Percentiles rank a stretch among this genome's conserved stretches.
These are phyloP conservation scores for Porodaedalea pini DNA, from an alignment of 1,284 basidiomycete species.

Conservation along the genomic window DNA sequence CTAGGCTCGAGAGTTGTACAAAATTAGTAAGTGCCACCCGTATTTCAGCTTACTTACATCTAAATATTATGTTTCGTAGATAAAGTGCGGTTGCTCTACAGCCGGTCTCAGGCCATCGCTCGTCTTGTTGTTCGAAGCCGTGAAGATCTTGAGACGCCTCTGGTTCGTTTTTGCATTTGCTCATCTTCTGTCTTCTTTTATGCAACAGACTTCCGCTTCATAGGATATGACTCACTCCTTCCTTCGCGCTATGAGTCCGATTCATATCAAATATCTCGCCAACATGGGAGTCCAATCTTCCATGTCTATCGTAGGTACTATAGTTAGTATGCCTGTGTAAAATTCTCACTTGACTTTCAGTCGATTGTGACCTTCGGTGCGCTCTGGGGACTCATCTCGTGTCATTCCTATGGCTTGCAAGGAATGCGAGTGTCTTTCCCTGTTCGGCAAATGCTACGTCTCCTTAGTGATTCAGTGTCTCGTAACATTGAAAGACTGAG, in stretches of 20 bases:
- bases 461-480: conserved; percentile 81
- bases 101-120: conserved; percentile 74
- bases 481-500: conserved; percentile 81
- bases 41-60: background rate
- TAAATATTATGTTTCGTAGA: conserved; percentile 39
- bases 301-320: conserved; percentile 69
- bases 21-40: conserved; percentile 36
- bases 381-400: conserved; percentile 83
- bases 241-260: conserved; percentile 86
- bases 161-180: conserved; percentile 40
- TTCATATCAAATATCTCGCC: conserved; percentile 79
- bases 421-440: conserved; percentile 87
- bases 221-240: conserved; percentile 87
- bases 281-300: conserved; percentile 83
- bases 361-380: conserved; percentile 83
- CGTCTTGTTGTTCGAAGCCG: conserved; percentile 67
- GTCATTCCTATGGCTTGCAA: conserved; percentile 76
- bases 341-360: conserved; percentile 30
- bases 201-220: conserved; percentile 3
- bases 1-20: conserved; percentile 46
- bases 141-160: conserved; percentile 67
- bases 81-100: conserved; percentile 81
- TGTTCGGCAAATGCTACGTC: conserved; percentile 76
- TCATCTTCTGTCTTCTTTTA: conserved; percentile 13
- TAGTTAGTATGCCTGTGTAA: background rate